Percentiles rank a stretch among this genome's conserved stretches.
Conservation (phyloP, 2,329 filamentous ascomycete species). For the Dichotomopilus funicola region DNA sequence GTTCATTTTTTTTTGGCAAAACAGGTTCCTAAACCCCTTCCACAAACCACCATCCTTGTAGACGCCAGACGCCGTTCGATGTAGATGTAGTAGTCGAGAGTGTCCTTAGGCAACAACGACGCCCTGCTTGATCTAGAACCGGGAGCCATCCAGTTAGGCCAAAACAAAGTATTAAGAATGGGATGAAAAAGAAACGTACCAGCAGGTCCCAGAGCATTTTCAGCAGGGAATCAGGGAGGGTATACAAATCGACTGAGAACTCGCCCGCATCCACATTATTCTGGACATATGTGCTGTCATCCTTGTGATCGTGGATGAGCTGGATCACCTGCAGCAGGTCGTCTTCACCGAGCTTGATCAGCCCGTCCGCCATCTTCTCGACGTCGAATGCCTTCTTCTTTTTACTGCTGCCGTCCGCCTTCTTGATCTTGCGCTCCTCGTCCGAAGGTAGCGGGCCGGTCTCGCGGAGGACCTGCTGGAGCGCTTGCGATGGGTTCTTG, state of each 20-base stretch:
- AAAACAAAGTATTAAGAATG: neutral
- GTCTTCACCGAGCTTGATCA: slow-evolving; percentile 86
- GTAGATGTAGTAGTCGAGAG: neutral
- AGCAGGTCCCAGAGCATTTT: slow-evolving; percentile 94
- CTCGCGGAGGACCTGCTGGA: slow-evolving; percentile 72
- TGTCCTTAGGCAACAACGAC: slow-evolving; percentile 9
- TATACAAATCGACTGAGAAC: slow-evolving; percentile 97
- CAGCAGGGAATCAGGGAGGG: slow-evolving; percentile 81
- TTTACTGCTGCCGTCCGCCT: slow-evolving; percentile 58
- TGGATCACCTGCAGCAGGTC: slow-evolving; percentile 92
- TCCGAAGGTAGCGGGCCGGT: slow-evolving; percentile 80
- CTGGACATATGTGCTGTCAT: slow-evolving; percentile 87
- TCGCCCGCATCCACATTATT: slow-evolving; percentile 97
- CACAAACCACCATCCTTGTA: slow-evolving; percentile 1
- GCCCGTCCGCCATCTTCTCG: slow-evolving; percentile 90
- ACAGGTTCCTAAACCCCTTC: slow-evolving; percentile 7
- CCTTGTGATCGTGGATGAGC: slow-evolving; percentile 97
- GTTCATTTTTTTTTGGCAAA: too few species aligned
- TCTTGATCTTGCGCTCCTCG: slow-evolving; percentile 57
- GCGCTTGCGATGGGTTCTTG: slow-evolving; percentile 85
- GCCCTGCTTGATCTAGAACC: slow-evolving; percentile 15
- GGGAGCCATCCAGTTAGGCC: neutral
- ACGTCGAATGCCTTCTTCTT: slow-evolving; percentile 80
- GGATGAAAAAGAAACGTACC: slow-evolving; percentile 31
- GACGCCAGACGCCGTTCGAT: slow-evolving; percentile 17